Evolutionary conservation across 345 rosid species (phyloP).

Genomic region (Lagerstroemia speciosa): DNA sequence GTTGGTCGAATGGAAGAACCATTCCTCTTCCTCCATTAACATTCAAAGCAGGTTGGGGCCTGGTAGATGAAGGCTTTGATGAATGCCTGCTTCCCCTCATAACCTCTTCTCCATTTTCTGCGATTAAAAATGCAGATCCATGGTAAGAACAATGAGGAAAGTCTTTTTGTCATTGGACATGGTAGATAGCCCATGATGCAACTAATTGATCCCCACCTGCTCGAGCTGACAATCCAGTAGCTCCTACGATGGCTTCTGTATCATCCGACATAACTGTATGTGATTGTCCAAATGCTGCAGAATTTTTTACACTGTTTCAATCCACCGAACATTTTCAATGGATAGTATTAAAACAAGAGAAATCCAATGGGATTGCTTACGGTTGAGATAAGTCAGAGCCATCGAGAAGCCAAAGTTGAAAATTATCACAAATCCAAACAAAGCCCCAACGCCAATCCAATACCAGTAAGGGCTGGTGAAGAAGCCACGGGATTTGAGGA

Average conservation of each 20-base stretch:
- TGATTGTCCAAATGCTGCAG: constrained; percentile 49
- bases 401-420: constrained; percentile 54
- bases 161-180: no score
- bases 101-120: neutral
- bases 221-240: constrained; percentile 18
- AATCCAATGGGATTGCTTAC: constrained; percentile 32
- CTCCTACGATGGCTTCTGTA: constrained; percentile 17
- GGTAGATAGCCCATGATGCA: no score
- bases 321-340: neutral
- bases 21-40: constrained; percentile 34
- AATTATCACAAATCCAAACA: constrained; percentile 52
- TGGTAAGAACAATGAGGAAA: neutral
- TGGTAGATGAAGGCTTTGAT: neutral
- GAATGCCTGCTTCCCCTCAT: neutral
- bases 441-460: constrained; percentile 67
- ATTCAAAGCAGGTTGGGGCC: neutral
- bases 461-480: constrained; percentile 51
- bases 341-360: neutral
- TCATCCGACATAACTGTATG: constrained; percentile 37
- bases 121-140: no score
- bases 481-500: constrained; percentile 58
- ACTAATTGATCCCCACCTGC: constrained; percentile 1
- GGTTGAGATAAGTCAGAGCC: constrained; percentile 59
- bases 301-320: neutral
- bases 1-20: constrained; percentile 51